Evolutionary conservation across 768 basidiomycete genomes (phyloP), one percentile per base, ranked within the genome.

Genomic region (Coprinellus aureogranulatus): DNA sequence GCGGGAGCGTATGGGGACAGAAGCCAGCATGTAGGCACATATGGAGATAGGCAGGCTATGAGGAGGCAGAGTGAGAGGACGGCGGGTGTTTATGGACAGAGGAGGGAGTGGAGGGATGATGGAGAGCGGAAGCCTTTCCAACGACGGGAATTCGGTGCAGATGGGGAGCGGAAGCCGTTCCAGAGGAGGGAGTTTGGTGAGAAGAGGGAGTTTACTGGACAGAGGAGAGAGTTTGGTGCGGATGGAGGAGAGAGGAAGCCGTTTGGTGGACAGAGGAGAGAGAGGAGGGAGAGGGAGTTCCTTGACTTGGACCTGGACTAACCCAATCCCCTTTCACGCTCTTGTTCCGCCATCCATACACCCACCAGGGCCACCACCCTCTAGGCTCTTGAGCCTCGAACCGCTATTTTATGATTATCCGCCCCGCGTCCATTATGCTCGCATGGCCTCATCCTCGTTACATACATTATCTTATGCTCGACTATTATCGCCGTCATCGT

Each of bases 61-160:
- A 54, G 30, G 16, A 54, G 53, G 52, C 18, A 53, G 53, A 41
- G 20, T 16, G 46, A 41, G 20, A 46, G 58, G 48, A 55, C 23
- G 53, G 41, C 14, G 18, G 41, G 41, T 18, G 41, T 16, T 8
- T 44, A 10, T 44, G 59, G 54, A 3, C 46, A 50, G n/a, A 60
- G 41, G 39, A 57, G 57, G 22, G 62, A 58, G 51, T 60, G 59
- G 23, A 58, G 53, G 54, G 49, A 54, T 53, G 44, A 39, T 57
- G 27, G 2, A 44, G 45, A 18, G 57, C 16, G 20, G 39, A 26
- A 14, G 39, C 26, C 41, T 8, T 44, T 16, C 20, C 20, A 51
- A 22, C 18, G 12, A 18, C 16, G 27, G 28, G 50, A 34, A 18
- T 51, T 39, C n/a, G 28, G n/a, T 10, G 23, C n/a, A n/a, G n/a